Conservation (phyloP, 2,329 filamentous ascomycete genomes). For the Ophiocordyceps camponoti-floridani region DNA sequence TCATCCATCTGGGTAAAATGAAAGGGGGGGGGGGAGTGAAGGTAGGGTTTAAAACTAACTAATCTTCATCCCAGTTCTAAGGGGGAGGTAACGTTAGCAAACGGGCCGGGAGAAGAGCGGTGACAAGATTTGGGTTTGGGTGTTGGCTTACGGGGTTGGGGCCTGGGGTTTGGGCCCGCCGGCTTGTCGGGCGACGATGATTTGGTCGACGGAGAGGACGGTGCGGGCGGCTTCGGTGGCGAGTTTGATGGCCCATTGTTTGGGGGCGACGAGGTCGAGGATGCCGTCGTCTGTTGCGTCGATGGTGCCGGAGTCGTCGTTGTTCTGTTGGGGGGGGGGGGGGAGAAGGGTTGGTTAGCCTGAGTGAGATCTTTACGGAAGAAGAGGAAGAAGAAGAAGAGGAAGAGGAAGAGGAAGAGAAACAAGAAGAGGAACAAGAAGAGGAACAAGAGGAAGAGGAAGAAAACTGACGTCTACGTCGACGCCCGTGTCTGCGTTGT, state of each 20-base stretch:
- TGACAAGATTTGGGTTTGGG: neutral
- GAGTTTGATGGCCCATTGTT: constrained; percentile 93
- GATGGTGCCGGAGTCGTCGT: constrained; percentile 61
- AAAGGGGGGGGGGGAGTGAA: too few relatives aligned
- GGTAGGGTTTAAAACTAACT: too few relatives aligned
- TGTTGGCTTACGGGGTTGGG: constrained; percentile 51
- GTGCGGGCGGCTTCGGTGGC: constrained; percentile 90
- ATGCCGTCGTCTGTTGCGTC: constrained; percentile 82
- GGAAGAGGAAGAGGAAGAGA: too few relatives aligned
- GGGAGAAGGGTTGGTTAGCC: too few relatives aligned
- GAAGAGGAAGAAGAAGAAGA: too few relatives aligned
- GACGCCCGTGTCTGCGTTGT: constrained; percentile 80
- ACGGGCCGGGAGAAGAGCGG: neutral
- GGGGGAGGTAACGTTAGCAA: neutral
- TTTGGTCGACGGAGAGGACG: constrained; percentile 91
- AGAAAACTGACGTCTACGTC: constrained; percentile 66
- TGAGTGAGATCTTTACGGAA: too few relatives aligned
- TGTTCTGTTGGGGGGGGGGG: too few relatives aligned
- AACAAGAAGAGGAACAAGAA: too few relatives aligned
- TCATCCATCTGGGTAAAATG: too few relatives aligned
- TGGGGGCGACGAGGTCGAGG: constrained; percentile 76
- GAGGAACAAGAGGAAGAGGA: too few relatives aligned
- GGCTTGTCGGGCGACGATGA: constrained; percentile 93
- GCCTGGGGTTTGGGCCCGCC: constrained; percentile 93
- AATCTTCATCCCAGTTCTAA: constrained; percentile 48